phyloP scores from a whole-genome alignment of 2,329 filamentous ascomycete species.

The Claviceps arundinis region DNA sequence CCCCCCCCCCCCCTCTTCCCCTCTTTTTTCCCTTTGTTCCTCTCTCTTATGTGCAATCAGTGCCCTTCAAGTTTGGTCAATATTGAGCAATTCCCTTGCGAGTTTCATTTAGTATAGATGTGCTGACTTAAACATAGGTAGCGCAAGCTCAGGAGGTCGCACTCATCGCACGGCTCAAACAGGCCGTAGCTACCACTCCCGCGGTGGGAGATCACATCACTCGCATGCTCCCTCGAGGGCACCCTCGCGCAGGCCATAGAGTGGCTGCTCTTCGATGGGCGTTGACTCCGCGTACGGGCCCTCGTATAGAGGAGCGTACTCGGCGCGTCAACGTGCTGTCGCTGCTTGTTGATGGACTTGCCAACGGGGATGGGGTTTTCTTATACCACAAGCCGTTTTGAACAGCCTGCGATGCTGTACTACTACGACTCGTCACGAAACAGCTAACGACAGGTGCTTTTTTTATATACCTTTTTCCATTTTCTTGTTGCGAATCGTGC shows the following conservation, averaged over 20 bases:
- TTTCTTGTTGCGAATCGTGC: neutral
- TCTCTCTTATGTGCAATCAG: no score
- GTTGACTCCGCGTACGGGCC: neutral
- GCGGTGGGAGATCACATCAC: slow-evolving; percentile 3
- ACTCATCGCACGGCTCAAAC: slow-evolving; percentile 6
- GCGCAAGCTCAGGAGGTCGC: slow-evolving; percentile 12
- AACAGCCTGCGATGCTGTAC: no score
- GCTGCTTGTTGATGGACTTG: neutral
- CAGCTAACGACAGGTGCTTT: no score
- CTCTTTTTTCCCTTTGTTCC: no score
- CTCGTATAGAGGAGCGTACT: neutral
- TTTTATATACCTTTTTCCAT: neutral
- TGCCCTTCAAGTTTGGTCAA: no score
- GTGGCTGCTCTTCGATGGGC: slow-evolving; percentile 2
- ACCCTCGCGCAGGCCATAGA: slow-evolving; percentile 2
- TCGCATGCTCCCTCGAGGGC: slow-evolving; percentile 1
- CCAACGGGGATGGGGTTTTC: no score
- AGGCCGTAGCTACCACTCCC: slow-evolving; percentile 3
- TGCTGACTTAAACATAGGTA: slow-evolving; percentile 6
- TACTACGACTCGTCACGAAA: no score
- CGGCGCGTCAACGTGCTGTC: neutral
- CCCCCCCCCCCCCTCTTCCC: no score
- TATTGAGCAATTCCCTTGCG: no score
- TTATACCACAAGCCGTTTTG: no score
- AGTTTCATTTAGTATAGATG: no score